These are phyloP conservation scores for Begonia masoniana DNA, from an alignment of 306 rosid genomes.

Conservation along the genomic window DNA sequence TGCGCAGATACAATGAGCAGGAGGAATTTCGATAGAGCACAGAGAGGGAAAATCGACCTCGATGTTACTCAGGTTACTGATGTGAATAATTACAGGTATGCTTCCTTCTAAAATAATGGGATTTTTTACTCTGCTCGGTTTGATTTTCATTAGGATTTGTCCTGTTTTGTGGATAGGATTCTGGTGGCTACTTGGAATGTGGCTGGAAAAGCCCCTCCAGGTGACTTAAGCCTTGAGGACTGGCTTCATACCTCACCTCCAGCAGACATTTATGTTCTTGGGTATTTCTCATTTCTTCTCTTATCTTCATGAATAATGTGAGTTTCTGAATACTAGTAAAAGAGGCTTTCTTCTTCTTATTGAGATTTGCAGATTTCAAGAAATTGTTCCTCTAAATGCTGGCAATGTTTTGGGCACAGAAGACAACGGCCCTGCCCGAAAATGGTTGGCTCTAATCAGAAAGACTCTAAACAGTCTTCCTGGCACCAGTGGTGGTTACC, in stretches of 20 bases:
- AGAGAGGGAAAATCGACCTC: slow-evolving; percentile 54
- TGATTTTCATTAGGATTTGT: slow-evolving; percentile 1
- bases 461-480: slow-evolving; percentile 87
- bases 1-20: slow-evolving; percentile 58
- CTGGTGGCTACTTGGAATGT: slow-evolving; percentile 97
- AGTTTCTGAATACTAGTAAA: background rate
- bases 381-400: slow-evolving; percentile 97
- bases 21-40: slow-evolving; percentile 52
- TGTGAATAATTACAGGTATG: slow-evolving; percentile 66
- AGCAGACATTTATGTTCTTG: slow-evolving; percentile 91
- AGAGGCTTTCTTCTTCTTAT: slow-evolving; percentile 5
- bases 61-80: slow-evolving; percentile 55
- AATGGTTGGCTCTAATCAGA: slow-evolving; percentile 86
- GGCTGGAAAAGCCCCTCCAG: slow-evolving; percentile 92
- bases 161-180: slow-evolving; percentile 31
- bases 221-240: slow-evolving; percentile 74
- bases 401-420: slow-evolving; percentile 97
- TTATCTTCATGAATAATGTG: background rate
- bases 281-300: slow-evolving; percentile 28
- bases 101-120: slow-evolving; percentile 2
- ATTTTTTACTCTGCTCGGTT: background rate
- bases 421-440: slow-evolving; percentile 96
- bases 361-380: slow-evolving; percentile 70
- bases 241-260: slow-evolving; percentile 98
- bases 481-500: slow-evolving; percentile 59